Evolutionary conservation across 1,284 basidiomycete species (phyloP).

Genomic region (Caloboletus firmus): DNA sequence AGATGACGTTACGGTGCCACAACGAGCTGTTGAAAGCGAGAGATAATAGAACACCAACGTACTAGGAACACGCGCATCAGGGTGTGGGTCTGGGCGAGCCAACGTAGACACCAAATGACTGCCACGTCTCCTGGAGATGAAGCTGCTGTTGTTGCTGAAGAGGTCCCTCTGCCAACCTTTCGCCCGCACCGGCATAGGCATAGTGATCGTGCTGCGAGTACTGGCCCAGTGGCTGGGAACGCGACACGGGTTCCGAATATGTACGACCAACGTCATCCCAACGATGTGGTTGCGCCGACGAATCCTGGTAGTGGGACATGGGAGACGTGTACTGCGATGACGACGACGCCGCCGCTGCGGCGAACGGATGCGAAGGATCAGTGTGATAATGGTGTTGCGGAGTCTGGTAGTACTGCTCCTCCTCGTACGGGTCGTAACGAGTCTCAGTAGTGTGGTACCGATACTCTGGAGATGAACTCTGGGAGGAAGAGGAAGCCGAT

Average conservation of each 20-base stretch:
- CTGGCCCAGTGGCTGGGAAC: neutral
- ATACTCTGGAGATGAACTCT: slow-evolving; percentile 24
- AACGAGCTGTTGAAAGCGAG: neutral
- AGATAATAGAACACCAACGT: neutral
- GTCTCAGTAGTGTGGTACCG: slow-evolving; percentile 18
- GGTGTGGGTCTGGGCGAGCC: slow-evolving; percentile 25
- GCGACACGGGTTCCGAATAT: slow-evolving; percentile 1
- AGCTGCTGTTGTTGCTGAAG: slow-evolving; percentile 37
- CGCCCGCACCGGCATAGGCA: neutral
- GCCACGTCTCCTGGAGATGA: slow-evolving; percentile 59
- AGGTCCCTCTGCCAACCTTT: slow-evolving; percentile 3
- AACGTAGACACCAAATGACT: slow-evolving; percentile 54
- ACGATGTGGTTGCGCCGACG: slow-evolving; percentile 2
- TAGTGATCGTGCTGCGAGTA: slow-evolving; percentile 10
- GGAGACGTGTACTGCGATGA: slow-evolving; percentile 6
- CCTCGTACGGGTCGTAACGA: slow-evolving; percentile 13
- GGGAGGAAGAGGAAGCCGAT: slow-evolving; percentile 16
- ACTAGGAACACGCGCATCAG: neutral
- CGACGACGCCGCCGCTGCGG: neutral
- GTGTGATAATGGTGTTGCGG: slow-evolving; percentile 29
- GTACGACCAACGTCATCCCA: slow-evolving; percentile 13
- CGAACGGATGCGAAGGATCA: slow-evolving; percentile 37
- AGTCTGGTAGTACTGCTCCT: slow-evolving; percentile 6
- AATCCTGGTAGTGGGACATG: slow-evolving; percentile 8
- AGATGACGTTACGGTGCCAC: too few relatives aligned